A percentile compares a stretch with the other conserved stretches of the same genome.
phyloP scores from a whole-genome alignment of 805 yeast species.

The Candida mattraensis region DNA sequence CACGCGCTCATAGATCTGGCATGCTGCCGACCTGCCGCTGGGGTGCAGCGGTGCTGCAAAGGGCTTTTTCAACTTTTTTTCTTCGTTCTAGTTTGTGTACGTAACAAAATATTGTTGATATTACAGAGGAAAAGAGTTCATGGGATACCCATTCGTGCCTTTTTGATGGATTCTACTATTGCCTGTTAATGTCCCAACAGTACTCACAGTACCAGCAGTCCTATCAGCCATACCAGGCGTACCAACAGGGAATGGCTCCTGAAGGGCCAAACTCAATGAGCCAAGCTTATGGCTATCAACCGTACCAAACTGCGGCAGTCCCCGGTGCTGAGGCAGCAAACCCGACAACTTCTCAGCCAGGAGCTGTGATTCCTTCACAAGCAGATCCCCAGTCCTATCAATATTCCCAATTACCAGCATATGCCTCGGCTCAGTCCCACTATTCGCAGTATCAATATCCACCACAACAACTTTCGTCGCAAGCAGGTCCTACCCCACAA shows the following conservation, averaged over 20 bases:
- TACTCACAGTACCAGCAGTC: conserved; percentile 16
- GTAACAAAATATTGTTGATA: conserved; percentile 11
- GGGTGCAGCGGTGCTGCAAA: conserved; percentile 13
- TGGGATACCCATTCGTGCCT: too few species aligned
- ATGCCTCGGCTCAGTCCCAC: conserved; percentile 17
- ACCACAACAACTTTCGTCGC: conserved; percentile 15
- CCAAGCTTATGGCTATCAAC: conserved; percentile 8
- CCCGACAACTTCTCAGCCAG: conserved; percentile 8
- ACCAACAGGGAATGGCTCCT: conserved; percentile 11
- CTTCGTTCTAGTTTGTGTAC: conserved; percentile 7
- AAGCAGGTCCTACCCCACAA: too few species aligned
- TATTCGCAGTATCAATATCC: conserved; percentile 20
- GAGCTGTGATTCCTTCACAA: conserved; percentile 11
- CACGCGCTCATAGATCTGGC: conserved; percentile 13
- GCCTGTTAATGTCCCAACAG: conserved; percentile 15
- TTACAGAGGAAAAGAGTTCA: too few species aligned
- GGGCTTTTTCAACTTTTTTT: conserved; percentile 7
- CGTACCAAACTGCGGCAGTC: conserved; percentile 8
- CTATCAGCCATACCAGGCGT: conserved; percentile 11
- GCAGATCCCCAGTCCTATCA: conserved; percentile 12
- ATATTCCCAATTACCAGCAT: conserved; percentile 11
- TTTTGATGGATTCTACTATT: too few species aligned
- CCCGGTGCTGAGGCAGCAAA: conserved; percentile 4
- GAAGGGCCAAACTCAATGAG: conserved; percentile 6
- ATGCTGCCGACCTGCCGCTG: conserved; percentile 12